Evolutionary conservation across 2,329 filamentous ascomycete species (phyloP).

Genomic region (Xylaria sp.): DNA sequence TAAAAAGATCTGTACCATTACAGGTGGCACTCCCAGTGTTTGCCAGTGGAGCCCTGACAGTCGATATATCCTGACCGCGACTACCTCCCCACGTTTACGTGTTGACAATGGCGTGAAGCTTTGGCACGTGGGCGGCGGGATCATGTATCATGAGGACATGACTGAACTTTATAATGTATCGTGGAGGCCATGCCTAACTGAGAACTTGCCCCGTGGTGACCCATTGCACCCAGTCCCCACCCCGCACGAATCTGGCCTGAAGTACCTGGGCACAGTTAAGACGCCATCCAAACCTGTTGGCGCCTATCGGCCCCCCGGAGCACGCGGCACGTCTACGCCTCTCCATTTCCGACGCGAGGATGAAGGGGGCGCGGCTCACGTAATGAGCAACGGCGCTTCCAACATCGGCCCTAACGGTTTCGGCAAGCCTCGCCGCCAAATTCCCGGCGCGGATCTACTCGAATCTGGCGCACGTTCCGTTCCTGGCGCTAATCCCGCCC

Average conservation of each 20-base stretch:
- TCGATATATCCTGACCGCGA: constrained; percentile 95
- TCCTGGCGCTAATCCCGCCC: constrained; percentile 71
- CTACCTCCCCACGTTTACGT: constrained; percentile 89
- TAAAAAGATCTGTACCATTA: constrained; percentile 88
- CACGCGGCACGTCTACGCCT: constrained; percentile 85
- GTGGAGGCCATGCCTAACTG: constrained; percentile 79
- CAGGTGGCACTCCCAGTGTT: constrained; percentile 93
- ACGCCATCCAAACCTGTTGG: constrained; percentile 96
- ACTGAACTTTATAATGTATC: constrained; percentile 88
- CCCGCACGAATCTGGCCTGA: constrained; percentile 81
- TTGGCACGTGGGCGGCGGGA: constrained; percentile 85
- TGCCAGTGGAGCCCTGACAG: constrained; percentile 98
- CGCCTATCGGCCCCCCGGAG: constrained; percentile 93
- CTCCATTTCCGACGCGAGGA: constrained; percentile 97
- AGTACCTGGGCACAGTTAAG: constrained; percentile 85
- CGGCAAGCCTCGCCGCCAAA: constrained; percentile 72
- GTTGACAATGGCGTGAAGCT: constrained; percentile 97
- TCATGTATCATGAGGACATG: constrained; percentile 98
- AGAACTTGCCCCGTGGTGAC: constrained; percentile 66
- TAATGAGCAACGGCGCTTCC: constrained; percentile 76
- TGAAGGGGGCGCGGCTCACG: constrained; percentile 88
- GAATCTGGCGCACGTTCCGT: constrained; percentile 63
- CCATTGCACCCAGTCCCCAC: constrained; percentile 75
- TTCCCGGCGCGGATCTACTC: constrained; percentile 81
- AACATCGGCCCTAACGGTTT: constrained; percentile 81